These are phyloP conservation scores for Sclerotinia spermophila DNA, from an alignment of 2,329 filamentous ascomycete species.

Conservation along the genomic window DNA sequence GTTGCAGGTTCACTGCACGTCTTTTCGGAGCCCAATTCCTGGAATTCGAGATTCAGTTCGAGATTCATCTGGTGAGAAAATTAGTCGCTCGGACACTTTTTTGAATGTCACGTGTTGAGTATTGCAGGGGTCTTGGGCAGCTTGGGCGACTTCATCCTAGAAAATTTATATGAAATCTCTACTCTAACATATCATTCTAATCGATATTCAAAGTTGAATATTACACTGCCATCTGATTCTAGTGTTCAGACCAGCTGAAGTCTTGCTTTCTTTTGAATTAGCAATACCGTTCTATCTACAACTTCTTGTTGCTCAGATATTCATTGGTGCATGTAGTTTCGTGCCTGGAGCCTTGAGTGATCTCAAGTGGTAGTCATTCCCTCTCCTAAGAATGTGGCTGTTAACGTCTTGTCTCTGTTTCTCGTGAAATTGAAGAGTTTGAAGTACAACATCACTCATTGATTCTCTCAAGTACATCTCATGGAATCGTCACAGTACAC, in stretches of 20 bases:
- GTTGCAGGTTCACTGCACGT: constrained; percentile 23
- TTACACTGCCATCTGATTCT: background rate
- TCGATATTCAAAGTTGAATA: background rate
- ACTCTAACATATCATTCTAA: background rate
- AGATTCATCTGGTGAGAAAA: constrained; percentile 12
- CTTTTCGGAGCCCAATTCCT: constrained; percentile 29
- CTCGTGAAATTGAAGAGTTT: too few relatives aligned
- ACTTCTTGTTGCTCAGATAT: background rate
- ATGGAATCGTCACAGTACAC: background rate
- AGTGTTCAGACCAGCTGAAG: too few relatives aligned
- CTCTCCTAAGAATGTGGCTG: background rate
- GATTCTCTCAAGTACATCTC: background rate
- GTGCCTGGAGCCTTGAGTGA: background rate
- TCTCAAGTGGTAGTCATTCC: background rate
- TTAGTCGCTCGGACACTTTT: constrained; percentile 16
- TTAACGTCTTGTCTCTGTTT: background rate
- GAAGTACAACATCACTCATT: background rate
- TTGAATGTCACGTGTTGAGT: background rate
- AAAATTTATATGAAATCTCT: background rate
- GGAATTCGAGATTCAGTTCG: constrained; percentile 7
- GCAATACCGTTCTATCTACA: background rate
- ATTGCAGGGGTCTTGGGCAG: background rate
- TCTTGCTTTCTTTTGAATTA: background rate
- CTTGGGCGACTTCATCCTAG: background rate
- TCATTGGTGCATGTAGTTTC: background rate